Conservation (phyloP, 306 rosid species). For the Sindora glabra region DNA sequence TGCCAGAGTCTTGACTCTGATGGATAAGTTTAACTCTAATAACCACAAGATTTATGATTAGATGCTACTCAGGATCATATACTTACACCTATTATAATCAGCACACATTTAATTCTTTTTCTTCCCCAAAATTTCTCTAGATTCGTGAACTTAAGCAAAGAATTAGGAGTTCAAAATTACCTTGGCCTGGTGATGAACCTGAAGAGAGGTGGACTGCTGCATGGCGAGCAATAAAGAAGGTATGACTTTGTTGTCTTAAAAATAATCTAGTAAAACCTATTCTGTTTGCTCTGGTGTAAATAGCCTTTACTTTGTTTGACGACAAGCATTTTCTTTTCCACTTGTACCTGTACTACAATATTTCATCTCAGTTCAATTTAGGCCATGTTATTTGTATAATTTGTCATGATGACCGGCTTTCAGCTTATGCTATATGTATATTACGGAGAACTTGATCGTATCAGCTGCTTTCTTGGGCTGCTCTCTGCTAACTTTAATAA, state of each 20-base stretch:
- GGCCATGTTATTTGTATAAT: neutral
- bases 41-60: neutral
- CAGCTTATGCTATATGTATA: neutral
- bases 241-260: neutral
- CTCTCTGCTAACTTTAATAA: neutral
- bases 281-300: neutral
- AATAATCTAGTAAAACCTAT: neutral
- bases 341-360: neutral
- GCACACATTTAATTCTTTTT: neutral
- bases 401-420: neutral
- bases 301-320: neutral
- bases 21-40: neutral
- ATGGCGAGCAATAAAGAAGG: slow-evolving; percentile 35
- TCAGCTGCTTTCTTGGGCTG: neutral
- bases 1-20: neutral
- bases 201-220: slow-evolving; percentile 24
- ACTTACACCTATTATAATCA: neutral
- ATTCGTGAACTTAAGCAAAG: slow-evolving; percentile 12
- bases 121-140: neutral
- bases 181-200: slow-evolving; percentile 31
- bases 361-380: neutral
- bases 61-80: neutral
- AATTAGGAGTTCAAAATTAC: slow-evolving; percentile 19
- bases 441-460: neutral
- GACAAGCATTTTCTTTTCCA: neutral